Evolutionary conservation across 768 basidiomycete species (phyloP).

Genomic region (Macrocybe gigantea): DNA sequence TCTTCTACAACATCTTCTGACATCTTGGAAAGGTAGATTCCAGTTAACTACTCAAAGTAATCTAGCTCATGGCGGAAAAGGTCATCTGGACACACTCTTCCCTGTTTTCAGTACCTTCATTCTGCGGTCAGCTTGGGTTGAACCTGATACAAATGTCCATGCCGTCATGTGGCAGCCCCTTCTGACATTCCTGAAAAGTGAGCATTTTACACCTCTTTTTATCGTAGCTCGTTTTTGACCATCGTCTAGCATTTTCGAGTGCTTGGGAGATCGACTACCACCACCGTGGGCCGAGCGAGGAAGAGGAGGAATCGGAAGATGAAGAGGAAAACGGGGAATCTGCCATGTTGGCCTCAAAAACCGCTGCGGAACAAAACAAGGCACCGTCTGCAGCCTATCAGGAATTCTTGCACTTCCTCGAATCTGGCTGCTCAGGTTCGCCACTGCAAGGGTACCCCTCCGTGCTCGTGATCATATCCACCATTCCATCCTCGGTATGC

Average conservation of each 20-base stretch:
- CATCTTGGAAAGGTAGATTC: conserved; percentile 36
- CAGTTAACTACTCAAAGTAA: background rate
- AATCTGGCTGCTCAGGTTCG: conserved; percentile 72
- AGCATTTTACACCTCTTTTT: conserved; percentile 8
- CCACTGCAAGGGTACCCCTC: conserved; percentile 79
- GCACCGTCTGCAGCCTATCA: conserved; percentile 44
- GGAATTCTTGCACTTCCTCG: conserved; percentile 77
- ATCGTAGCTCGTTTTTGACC: background rate
- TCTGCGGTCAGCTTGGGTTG: conserved; percentile 63
- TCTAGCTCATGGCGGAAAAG: conserved; percentile 5
- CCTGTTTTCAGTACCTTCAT: conserved; percentile 49
- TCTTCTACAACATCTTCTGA: conserved; percentile 41
- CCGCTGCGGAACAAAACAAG: background rate
- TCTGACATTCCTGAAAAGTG: conserved; percentile 69
- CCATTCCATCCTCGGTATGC: conserved; percentile 64
- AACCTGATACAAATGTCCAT: conserved; percentile 67
- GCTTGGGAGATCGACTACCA: conserved; percentile 43
- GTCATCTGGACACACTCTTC: conserved; percentile 24
- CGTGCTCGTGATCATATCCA: conserved; percentile 75
- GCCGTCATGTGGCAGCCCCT: conserved; percentile 64
- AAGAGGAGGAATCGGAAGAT: conserved; percentile 22
- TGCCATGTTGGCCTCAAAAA: background rate
- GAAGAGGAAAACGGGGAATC: conserved; percentile 18
- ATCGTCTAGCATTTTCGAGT: background rate
- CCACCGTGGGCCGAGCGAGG: conserved; percentile 7